Conservation (phyloP, 2,329 filamentous ascomycete species). For the Xylariaceae sp. region DNA sequence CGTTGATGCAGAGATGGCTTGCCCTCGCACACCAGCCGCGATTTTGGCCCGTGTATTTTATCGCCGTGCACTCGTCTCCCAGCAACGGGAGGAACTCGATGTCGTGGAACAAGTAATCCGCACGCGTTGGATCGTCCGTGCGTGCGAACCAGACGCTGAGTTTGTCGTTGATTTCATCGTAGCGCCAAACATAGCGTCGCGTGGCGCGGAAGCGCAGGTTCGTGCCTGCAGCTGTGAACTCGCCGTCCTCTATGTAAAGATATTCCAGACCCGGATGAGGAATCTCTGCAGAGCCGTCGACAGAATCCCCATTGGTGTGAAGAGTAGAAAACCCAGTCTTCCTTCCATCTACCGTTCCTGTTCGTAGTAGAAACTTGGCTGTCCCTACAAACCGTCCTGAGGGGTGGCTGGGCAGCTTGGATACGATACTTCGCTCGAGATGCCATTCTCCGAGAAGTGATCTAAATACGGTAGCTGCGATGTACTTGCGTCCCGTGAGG, state of each 20-base stretch:
- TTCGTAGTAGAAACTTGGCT: slow-evolving; percentile 58
- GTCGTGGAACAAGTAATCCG: slow-evolving; percentile 71
- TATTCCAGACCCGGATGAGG: slow-evolving; percentile 51
- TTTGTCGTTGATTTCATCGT: slow-evolving; percentile 53
- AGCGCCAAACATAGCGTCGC: slow-evolving; percentile 68
- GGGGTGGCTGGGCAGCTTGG: slow-evolving; percentile 52
- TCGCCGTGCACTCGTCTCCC: background rate
- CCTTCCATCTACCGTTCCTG: slow-evolving; percentile 51
- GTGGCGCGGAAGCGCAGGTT: slow-evolving; percentile 55
- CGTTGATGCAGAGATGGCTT: slow-evolving; percentile 64
- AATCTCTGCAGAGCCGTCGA: slow-evolving; percentile 17
- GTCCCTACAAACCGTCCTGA: slow-evolving; percentile 61
- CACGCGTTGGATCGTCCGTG: slow-evolving; percentile 53
- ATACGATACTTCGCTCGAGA: slow-evolving; percentile 52
- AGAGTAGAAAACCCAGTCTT: slow-evolving; percentile 12
- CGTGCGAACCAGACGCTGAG: slow-evolving; percentile 71
- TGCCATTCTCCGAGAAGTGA: slow-evolving; percentile 66
- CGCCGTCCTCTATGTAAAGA: slow-evolving; percentile 63
- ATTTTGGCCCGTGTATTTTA: slow-evolving; percentile 5
- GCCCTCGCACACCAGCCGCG: background rate
- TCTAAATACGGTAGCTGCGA: slow-evolving; percentile 63
- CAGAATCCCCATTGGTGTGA: background rate
- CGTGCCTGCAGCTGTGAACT: slow-evolving; percentile 50
- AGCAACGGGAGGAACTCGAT: slow-evolving; percentile 53
- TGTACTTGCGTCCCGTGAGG: slow-evolving; percentile 45